Evolutionary conservation across 495 filamentous ascomycete species (phyloP), one percentile per base, ranked within the genome.

Genomic region (Cudoniella acicularis): DNA sequence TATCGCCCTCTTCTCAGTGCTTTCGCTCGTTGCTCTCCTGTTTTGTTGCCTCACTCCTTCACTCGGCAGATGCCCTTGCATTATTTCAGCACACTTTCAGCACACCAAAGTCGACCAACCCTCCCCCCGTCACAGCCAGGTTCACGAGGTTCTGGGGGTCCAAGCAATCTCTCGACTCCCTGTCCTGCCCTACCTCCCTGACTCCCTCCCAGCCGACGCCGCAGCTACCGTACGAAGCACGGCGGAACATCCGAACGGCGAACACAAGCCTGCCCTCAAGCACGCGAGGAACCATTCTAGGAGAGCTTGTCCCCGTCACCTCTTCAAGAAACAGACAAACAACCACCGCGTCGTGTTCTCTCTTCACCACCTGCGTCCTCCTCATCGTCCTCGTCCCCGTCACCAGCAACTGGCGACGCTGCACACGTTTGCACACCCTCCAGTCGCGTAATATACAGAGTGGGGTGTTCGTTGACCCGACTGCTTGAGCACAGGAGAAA

Each of bases 41-140:
- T 36, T 36, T 36, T 13, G 30, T 36, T 13, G 13, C 30, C 13
- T 36, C 30, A 36, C 30, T 4, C 43, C 43, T 47, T 21, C 43
- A 17, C 17, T 47, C 43, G 43, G 43, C 43, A 47, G 43, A 41
- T 47, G 43, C 43, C 43, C 43, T 47, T 47, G 43, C 43, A 47
- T 47, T 47, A 36, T 36, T 36, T 4, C 43, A 47, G 8, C 8
- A 21, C 43, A 47, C n/a, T n/a, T n/a, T n/a, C n/a, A n/a, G n/a
- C n/a, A n/a, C n/a, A n/a, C n/a, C n/a, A n/a, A n/a, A n/a, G n/a
- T n/a, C n/a, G n/a, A n/a, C n/a, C n/a, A n/a, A n/a, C n/a, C n/a
- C n/a, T n/a, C n/a, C 43, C 43, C 13, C 17, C 43, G 20, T 47
- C 43, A n/a, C 43, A 36, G 4, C 30, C 30, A 6, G 30, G 30